Conservation (phyloP, 495 filamentous ascomycete species). For the Chaetomium cochliodes region DNA sequence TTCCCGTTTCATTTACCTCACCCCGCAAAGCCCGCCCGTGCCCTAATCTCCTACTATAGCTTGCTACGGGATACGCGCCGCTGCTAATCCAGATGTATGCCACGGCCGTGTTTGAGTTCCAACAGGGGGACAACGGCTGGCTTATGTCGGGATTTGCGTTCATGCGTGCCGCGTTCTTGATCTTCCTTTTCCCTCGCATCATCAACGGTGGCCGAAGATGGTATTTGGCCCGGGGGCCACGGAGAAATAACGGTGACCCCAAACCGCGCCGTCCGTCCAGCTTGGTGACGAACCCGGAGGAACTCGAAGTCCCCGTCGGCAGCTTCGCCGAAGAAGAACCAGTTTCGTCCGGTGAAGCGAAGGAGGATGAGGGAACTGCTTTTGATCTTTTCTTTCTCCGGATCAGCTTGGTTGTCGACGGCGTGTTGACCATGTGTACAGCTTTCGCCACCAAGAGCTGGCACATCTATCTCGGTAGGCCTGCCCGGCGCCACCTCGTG, state of each 20-base stretch:
- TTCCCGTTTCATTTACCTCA: background rate
- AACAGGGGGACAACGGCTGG: conserved; percentile 52
- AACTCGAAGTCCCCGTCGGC: conserved; percentile 42
- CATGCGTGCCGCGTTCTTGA: conserved; percentile 54
- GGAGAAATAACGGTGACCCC: background rate
- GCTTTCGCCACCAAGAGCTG: conserved; percentile 51
- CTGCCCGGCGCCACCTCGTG: too few species aligned
- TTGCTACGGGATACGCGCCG: conserved; percentile 56
- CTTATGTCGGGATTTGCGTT: conserved; percentile 54
- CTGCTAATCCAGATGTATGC: conserved; percentile 54
- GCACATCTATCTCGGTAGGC: conserved; percentile 55
- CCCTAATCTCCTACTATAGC: conserved; percentile 23
- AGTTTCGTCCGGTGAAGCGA: conserved; percentile 24
- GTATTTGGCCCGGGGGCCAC: conserved; percentile 33
- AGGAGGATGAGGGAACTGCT: conserved; percentile 41
- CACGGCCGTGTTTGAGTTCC: conserved; percentile 54
- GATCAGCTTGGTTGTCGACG: conserved; percentile 53
- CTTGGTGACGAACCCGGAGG: conserved; percentile 36
- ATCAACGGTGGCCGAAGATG: conserved; percentile 50
- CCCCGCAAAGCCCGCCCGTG: background rate
- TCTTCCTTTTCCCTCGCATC: conserved; percentile 55
- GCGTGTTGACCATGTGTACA: conserved; percentile 50
- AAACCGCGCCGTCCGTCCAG: background rate
- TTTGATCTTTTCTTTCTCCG: conserved; percentile 58
- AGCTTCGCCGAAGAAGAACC: conserved; percentile 48